Conservation (phyloP, 352 stramenopile species). For the Pythium monospermum region DNA sequence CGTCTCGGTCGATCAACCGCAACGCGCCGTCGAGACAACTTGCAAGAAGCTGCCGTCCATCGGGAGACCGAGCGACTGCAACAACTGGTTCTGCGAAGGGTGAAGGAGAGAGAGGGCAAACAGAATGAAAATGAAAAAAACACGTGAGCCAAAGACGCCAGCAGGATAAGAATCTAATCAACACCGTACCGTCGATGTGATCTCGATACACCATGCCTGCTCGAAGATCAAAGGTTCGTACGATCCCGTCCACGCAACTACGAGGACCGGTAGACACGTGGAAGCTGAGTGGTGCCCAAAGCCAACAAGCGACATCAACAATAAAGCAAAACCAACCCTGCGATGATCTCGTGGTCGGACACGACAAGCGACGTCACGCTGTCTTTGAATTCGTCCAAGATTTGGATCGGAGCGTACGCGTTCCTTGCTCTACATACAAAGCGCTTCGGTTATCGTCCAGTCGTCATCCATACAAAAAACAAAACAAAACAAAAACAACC, state of each 20-base stretch:
- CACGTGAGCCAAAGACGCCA: background rate
- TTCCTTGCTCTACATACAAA: constrained; percentile 47
- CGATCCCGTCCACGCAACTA: constrained; percentile 78
- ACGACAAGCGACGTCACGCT: constrained; percentile 83
- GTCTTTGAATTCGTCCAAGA: constrained; percentile 85
- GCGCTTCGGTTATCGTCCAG: background rate
- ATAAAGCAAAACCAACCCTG: constrained; percentile 36
- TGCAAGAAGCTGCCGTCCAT: constrained; percentile 72
- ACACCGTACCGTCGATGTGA: constrained; percentile 56
- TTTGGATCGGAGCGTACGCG: constrained; percentile 73
- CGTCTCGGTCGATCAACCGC: constrained; percentile 65
- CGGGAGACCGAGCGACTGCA: constrained; percentile 63
- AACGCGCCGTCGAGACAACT: constrained; percentile 70
- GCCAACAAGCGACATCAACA: constrained; percentile 1
- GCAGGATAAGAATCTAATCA: background rate
- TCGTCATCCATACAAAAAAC: background rate
- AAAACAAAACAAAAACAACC: constrained; percentile 1
- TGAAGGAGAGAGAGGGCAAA: too few species aligned
- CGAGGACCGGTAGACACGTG: background rate
- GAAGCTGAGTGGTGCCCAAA: too few species aligned
- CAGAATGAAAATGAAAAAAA: background rate
- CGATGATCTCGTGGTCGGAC: constrained; percentile 74
- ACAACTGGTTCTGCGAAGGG: constrained; percentile 85
- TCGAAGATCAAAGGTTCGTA: constrained; percentile 83
- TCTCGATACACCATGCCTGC: constrained; percentile 62